A percentile compares a stretch with the other conserved stretches of the same genome.
phyloP scores from a whole-genome alignment of 2,329 filamentous ascomycete species.

The Ophiostoma piceae region DNA sequence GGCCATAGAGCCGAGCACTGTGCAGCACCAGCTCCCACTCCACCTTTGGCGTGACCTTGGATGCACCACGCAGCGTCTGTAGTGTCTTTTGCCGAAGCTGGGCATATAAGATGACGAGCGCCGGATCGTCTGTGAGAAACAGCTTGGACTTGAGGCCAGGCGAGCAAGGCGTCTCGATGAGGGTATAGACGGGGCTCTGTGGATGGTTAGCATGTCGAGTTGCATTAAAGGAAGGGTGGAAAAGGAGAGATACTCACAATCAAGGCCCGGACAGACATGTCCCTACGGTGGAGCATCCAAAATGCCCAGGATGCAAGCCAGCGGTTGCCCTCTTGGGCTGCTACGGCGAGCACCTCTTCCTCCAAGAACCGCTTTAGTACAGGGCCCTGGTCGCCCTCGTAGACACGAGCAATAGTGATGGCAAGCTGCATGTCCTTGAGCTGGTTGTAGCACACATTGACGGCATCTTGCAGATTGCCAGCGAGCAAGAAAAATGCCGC shows the following conservation, averaged over 20 bases:
- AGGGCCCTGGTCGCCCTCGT: conserved; percentile 76
- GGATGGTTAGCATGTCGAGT: background rate
- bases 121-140: conserved; percentile 86
- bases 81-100: conserved; percentile 76
- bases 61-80: conserved; percentile 79
- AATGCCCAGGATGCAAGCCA: conserved; percentile 97
- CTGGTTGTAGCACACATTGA: conserved; percentile 80
- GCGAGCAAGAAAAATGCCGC: conserved; percentile 93
- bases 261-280: conserved; percentile 77
- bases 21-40: conserved; percentile 90
- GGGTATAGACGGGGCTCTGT: conserved; percentile 64
- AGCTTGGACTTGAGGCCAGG: conserved; percentile 68
- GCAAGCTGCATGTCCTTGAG: conserved; percentile 85
- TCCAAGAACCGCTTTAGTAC: conserved; percentile 69
- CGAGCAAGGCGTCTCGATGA: conserved; percentile 63
- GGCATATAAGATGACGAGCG: conserved; percentile 78
- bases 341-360: conserved; percentile 71
- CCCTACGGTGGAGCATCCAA: conserved; percentile 77
- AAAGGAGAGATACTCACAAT: conserved; percentile 52
- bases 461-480: conserved; percentile 76
- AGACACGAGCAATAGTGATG: conserved; percentile 79
- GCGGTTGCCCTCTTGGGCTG: conserved; percentile 75
- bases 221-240: too few species aligned
- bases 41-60: conserved; percentile 68
- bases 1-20: conserved; percentile 75